phyloP scores from a whole-genome alignment of 352 stramenopile genomes.

The Peronospora destructor region DNA sequence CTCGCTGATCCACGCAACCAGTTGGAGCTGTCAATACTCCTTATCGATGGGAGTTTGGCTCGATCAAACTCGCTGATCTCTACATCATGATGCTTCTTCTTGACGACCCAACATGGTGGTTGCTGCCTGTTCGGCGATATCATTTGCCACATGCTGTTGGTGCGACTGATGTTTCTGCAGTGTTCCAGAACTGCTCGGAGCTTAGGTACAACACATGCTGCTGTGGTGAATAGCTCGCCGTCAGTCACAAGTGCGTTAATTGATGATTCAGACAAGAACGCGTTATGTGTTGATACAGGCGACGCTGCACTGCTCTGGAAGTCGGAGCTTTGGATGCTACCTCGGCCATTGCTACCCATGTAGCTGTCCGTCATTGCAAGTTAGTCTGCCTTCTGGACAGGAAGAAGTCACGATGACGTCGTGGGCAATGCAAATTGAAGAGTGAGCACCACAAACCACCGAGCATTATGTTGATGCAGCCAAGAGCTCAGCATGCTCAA shows the following conservation, averaged over 20 bases:
- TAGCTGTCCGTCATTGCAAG: conserved; percentile 29
- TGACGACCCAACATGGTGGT: conserved; percentile 28
- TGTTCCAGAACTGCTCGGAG: conserved; percentile 31
- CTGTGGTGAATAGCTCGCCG: conserved; percentile 30
- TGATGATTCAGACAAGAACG: conserved; percentile 23
- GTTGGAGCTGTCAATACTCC: conserved; percentile 6
- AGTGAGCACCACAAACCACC: conserved; percentile 17
- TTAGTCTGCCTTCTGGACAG: conserved; percentile 1
- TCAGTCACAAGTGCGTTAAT: conserved; percentile 31
- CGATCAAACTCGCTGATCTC: conserved; percentile 53
- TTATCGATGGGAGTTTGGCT: conserved; percentile 15
- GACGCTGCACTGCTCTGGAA: conserved; percentile 30
- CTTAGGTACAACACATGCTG: conserved; percentile 30
- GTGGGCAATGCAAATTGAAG: conserved; percentile 13
- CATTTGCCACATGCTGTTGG: conserved; percentile 13
- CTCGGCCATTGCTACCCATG: conserved; percentile 22
- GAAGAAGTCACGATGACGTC: not conserved
- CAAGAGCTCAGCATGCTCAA: conserved; percentile 5
- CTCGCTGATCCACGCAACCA: conserved; percentile 12
- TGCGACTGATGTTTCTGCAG: conserved; percentile 10
- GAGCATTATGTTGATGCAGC: conserved; percentile 15
- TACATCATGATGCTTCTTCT: conserved; percentile 37
- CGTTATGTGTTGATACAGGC: conserved; percentile 23
- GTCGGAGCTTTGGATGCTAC: conserved; percentile 31
- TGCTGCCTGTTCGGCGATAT: conserved; percentile 7